Evolutionary conservation across 2,329 filamentous ascomycete genomes (phyloP), one percentile per base, ranked within the genome.

Genomic region (Ilyonectria sp.): DNA sequence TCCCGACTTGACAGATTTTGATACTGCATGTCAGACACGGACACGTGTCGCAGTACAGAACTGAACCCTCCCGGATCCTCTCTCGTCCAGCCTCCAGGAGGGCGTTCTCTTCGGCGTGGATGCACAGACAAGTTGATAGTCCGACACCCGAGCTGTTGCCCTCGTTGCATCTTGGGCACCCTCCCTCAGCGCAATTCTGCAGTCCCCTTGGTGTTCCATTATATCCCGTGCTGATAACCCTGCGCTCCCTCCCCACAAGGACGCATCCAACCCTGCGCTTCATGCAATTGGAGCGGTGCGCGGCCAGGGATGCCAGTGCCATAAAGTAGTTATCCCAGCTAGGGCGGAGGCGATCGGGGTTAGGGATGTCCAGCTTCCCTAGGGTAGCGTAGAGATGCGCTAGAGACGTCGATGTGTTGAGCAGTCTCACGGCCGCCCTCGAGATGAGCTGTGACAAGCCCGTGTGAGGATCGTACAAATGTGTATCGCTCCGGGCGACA

Each of bases 291-390:
- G 92, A 94, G 71, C 96, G 89, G 74, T 94, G 92, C 1, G 95
- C 93, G 8, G 96, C 96, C 54, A 99, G 89, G 37, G 93, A 94
- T 6, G 96, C 95, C n/a, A 99, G 86, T 46, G 93, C 90, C 96
- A 99, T 99, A 79, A 99, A 99, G 84, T 99, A 99, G 76, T 93
- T 91, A 81, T 99, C 96, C 96, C 96, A 99, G 55, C 90, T 91
- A 1, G 96, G 96, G 1, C 96, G 90, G 40, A 99, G 86, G 2
- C 96, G 92, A 74, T 93, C 89, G 37, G 92, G 88, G 76, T 96
- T 91, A 2, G 92, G 87, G 29, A 99, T 88, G 78, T 97, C 89
- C 8, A 98, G 87, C 53, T 89, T 87, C 55, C 88, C 86, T 1
- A 99, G 88, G 9, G 93, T 91, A 4, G 87, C 85, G 79, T 94